Evolutionary conservation across 495 filamentous ascomycete species (phyloP).

Genomic region (Trichoderma erinaceum): DNA sequence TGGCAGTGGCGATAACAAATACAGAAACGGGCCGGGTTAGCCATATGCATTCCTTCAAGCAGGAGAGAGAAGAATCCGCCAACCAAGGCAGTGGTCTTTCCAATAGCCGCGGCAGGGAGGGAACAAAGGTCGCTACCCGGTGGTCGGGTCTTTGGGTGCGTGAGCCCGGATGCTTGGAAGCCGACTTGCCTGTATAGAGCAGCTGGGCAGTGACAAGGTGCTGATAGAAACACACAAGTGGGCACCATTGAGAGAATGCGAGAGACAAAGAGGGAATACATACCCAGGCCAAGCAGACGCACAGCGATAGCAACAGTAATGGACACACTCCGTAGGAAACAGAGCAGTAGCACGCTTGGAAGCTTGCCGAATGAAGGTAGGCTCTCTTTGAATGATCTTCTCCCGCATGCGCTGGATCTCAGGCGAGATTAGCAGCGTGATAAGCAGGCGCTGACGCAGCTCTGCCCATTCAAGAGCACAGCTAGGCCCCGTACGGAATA

Average conservation of each 20-base stretch:
- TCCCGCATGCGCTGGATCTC: no score
- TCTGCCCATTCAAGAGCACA: background rate
- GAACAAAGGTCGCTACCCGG: background rate
- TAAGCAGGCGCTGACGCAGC: no score
- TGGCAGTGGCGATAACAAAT: no score
- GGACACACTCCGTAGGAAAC: background rate
- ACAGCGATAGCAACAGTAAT: background rate
- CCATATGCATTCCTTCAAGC: no score
- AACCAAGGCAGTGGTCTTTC: no score
- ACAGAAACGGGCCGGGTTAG: no score
- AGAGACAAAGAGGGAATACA: background rate
- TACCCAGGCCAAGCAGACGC: background rate
- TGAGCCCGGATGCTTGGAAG: background rate
- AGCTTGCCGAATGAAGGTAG: no score
- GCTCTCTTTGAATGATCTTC: no score
- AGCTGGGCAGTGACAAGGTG: background rate
- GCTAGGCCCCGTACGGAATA: background rate
- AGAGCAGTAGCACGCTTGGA: no score
- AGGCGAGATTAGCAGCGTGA: no score
- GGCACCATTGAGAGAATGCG: no score
- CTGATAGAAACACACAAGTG: background rate
- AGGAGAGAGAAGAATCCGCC: no score
- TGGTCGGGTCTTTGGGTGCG: background rate
- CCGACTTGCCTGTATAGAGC: background rate
- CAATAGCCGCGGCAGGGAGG: background rate